Evolutionary conservation across 768 basidiomycete species (phyloP), one percentile per base, ranked within the genome.

Genomic region (Leucocoprinus birnbaumii): DNA sequence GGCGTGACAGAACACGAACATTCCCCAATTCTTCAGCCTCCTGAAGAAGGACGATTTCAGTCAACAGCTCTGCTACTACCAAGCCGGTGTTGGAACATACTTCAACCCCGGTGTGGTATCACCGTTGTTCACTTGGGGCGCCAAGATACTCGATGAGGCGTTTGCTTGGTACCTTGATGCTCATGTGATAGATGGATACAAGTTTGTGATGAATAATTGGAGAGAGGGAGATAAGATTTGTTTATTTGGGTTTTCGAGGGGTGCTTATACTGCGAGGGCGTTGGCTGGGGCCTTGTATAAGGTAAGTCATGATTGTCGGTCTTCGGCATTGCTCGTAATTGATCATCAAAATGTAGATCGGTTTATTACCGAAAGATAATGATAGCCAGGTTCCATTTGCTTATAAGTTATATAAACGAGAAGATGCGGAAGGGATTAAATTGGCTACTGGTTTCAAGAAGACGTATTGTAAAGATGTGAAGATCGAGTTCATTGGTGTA

Each of bases 201-300:
- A 71, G 58, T 92, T 85, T 66, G 69, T 92, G 50, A 91, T 92
- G 90, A 77, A 86, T 58, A 91, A 87, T 61, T 90, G 86, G 64
- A 73, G 71, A n/a, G 61, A 69, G 0, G 91, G 89, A 1, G 89
- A 90, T 65, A 88, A 78, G 65, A 80, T 91, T 27, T 89, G 84
- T 62, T 67, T 91, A 19, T 89, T 90, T 55, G 88, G 91, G 0
- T 94, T 93, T 63, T 92, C 90, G 45, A 79, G 91, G 37, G 74
- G 75, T 1, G 69, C 75, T 13, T 77, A 77, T 59, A 75, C 72
- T n/a, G 75, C 73, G 43, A 80, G 92, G 53, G 89, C 89, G 5
- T 72, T 91, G 16, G 91, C 84, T 3, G 91, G 89, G 7, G 79
- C 89, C 71, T 65, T 93, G 3, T 69, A 86, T 70, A 89, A 89